phyloP scores from a whole-genome alignment of 78 protist genomes.

The Dictyostelium citrinum region DNA sequence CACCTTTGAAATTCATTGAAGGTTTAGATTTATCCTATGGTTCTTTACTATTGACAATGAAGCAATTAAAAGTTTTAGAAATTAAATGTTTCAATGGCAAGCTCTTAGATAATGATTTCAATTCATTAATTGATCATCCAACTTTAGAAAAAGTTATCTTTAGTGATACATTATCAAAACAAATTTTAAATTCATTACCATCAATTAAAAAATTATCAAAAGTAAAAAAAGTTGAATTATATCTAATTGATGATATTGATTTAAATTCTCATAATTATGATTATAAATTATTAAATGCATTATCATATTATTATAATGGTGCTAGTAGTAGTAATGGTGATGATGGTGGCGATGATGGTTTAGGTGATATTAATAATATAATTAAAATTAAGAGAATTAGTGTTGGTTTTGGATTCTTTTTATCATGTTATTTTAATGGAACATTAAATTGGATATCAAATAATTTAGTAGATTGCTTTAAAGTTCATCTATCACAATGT shows the following conservation, averaged over 20 bases:
- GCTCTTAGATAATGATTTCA: background rate
- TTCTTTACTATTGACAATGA: background rate
- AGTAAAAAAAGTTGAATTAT: background rate
- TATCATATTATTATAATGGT: background rate
- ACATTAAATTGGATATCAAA: background rate
- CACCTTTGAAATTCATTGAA: background rate
- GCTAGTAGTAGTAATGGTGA: background rate
- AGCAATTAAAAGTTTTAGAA: background rate
- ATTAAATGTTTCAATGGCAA: background rate
- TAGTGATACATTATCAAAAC: background rate
- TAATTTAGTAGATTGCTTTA: background rate
- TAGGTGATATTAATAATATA: background rate
- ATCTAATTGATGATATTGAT: background rate
- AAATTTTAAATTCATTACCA: background rate
- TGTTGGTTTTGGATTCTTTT: background rate
- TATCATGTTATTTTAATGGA: background rate
- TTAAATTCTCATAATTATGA: background rate
- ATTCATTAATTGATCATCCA: background rate
- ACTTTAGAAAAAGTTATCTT: background rate
- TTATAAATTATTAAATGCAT: background rate
- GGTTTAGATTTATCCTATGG: background rate
- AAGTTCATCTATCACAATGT: background rate
- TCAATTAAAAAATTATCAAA: background rate
- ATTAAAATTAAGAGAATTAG: background rate
- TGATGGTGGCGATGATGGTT: background rate